phyloP scores from a whole-genome alignment of 116 monocot genomes.

The Trichopus zeylanicus region DNA sequence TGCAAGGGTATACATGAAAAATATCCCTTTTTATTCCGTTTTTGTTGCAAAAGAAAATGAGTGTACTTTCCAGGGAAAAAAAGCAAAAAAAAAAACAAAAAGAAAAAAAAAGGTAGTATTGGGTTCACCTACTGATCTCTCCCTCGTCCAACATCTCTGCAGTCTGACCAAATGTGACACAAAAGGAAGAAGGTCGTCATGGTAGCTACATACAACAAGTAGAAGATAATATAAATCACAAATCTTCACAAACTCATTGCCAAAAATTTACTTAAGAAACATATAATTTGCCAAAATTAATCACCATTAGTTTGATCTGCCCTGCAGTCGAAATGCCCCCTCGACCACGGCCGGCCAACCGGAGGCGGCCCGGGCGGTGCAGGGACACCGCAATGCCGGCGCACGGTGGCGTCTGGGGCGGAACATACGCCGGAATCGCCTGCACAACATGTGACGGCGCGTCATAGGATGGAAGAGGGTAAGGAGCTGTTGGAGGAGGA shows the following conservation, averaged over 20 bases:
- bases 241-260: too few relatives aligned
- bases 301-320: constrained; percentile 2
- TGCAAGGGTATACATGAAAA: too few relatives aligned
- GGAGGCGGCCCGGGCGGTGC: background rate
- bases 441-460: background rate
- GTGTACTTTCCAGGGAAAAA: too few relatives aligned
- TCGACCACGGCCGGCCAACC: background rate
- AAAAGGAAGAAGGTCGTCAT: constrained; percentile 60
- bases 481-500: background rate
- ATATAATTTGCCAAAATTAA: too few relatives aligned
- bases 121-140: constrained; percentile 31
- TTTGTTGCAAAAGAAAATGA: too few relatives aligned
- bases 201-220: constrained; percentile 29
- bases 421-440: background rate
- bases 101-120: too few relatives aligned
- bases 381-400: background rate
- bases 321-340: background rate
- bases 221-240: too few relatives aligned
- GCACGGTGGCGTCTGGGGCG: background rate
- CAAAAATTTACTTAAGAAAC: background rate
- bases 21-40: background rate
- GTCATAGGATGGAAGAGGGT: background rate
- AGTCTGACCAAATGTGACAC: constrained; percentile 72
- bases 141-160: constrained; percentile 64
- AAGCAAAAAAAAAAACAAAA: too few relatives aligned